Percentiles rank a stretch among this genome's conserved stretches.
Evolutionary conservation across 257 asterid genomes (phyloP).

Genomic region (Solanum pinnatisectum): DNA sequence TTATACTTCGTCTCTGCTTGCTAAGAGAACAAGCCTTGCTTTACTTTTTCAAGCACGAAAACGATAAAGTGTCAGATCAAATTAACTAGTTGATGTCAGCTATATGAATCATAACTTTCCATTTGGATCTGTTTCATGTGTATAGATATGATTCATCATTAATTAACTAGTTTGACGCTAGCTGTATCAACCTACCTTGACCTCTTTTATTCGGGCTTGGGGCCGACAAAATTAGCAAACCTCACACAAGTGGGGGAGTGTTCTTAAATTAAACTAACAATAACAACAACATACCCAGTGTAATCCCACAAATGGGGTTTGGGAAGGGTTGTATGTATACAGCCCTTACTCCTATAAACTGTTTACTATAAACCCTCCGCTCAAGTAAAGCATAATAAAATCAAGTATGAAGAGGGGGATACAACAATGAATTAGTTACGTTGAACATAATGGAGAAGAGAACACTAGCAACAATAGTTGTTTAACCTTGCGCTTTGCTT

Average conservation of each 20-base stretch:
- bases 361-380: background rate
- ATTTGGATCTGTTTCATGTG: background rate
- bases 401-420: background rate
- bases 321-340: background rate
- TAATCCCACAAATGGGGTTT: background rate
- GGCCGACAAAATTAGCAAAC: background rate
- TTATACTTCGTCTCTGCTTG: background rate
- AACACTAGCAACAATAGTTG: background rate
- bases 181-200: background rate
- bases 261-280: background rate
- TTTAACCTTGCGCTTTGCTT: background rate
- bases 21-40: background rate
- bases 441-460: background rate
- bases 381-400: background rate
- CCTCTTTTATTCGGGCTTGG: background rate
- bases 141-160: background rate
- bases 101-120: background rate
- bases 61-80: background rate
- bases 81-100: background rate
- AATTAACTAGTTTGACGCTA: background rate
- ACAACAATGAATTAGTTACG: background rate
- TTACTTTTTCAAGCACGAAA: background rate
- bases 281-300: background rate
- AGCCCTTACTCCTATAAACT: background rate
- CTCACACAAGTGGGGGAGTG: background rate